Evolutionary conservation across 352 stramenopile genomes (phyloP), one percentile per base, ranked within the genome.

Genomic region (Globisporangium irregulare): DNA sequence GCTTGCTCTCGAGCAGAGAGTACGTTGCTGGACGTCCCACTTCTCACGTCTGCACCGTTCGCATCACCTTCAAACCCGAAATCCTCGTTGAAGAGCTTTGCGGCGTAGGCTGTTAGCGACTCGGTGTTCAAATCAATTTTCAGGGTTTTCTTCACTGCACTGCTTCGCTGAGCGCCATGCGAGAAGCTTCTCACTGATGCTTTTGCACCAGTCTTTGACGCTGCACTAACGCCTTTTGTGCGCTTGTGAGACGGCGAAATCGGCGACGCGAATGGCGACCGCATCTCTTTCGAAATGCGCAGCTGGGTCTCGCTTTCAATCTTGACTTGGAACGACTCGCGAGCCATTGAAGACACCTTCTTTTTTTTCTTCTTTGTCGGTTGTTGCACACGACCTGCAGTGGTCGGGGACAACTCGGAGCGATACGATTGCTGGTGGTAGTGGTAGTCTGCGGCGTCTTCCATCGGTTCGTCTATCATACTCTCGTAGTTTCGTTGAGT

Each of bases 61-160:
- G 27, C 43, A n/a, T 71, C 56, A 2, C 43, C 36, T 22, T 54
- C 64, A 60, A 50, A 68, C 5, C 41, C 56, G 22, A 70, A 58
- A 43, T 80, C 79, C 2, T 89, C 80, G 54, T 84, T 73, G 51
- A 91, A 93, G n/a, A 91, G 77, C 20, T 90, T 76, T 0, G 79
- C 73, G 3, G 83, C 83, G 55, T 86, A 91, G n/a, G 85, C 79
- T 18, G 82, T 93, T 27, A 93, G 64, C 18, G 82, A 93, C 57
- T 92, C 84, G 0, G 57, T 20, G n/a, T 36, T 43, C 9, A 48
- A 18, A 15, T 29, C 55, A 2, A 50, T 6, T 3, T 14, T 38
- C 20, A 25, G 20, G 18, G 50, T 27, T 9, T 53, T 54, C 3
- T 53, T 65, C 29, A 38, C n/a, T 29, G 59, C 8, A 57, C 22